phyloP scores from a whole-genome alignment of 345 rosid species.

The Tarenaya hassleriana region DNA sequence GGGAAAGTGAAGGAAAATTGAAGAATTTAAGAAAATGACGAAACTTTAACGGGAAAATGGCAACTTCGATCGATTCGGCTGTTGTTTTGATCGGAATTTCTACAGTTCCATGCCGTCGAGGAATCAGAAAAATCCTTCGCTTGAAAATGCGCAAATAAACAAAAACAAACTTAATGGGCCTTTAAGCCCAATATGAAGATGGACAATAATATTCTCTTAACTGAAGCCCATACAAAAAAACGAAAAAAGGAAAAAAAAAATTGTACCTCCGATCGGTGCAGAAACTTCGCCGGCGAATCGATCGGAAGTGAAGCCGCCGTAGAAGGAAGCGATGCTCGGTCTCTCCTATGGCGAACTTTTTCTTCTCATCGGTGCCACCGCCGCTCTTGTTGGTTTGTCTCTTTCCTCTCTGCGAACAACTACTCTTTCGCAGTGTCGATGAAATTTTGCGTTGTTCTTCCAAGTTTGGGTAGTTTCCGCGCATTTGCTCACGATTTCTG shows the following conservation, averaged over 20 bases:
- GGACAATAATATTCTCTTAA: no score
- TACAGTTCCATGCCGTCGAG: neutral
- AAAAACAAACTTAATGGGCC: no score
- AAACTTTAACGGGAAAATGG: neutral
- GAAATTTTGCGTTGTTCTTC: neutral
- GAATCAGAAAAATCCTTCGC: constrained; percentile 14
- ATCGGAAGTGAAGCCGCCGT: constrained; percentile 15
- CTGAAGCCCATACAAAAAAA: no score
- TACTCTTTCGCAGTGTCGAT: constrained; percentile 2
- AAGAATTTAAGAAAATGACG: neutral
- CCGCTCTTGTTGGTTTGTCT: constrained; percentile 54
- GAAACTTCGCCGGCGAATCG: constrained; percentile 15
- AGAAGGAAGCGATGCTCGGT: constrained; percentile 42
- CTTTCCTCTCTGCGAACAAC: constrained; percentile 4
- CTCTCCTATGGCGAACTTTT: constrained; percentile 67
- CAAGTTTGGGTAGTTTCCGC: neutral
- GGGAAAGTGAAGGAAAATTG: neutral
- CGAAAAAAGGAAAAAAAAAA: no score
- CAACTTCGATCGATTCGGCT: no score
- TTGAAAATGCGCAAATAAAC: no score
- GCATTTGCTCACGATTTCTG: no score
- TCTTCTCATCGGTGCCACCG: constrained; percentile 52
- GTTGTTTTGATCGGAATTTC: constrained; percentile 11
- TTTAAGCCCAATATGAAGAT: no score
- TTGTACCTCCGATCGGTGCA: neutral